A percentile compares a stretch with the other conserved stretches of the same genome.
Evolutionary conservation across 805 yeast species (phyloP).

Genomic region (Komagataella populi): DNA sequence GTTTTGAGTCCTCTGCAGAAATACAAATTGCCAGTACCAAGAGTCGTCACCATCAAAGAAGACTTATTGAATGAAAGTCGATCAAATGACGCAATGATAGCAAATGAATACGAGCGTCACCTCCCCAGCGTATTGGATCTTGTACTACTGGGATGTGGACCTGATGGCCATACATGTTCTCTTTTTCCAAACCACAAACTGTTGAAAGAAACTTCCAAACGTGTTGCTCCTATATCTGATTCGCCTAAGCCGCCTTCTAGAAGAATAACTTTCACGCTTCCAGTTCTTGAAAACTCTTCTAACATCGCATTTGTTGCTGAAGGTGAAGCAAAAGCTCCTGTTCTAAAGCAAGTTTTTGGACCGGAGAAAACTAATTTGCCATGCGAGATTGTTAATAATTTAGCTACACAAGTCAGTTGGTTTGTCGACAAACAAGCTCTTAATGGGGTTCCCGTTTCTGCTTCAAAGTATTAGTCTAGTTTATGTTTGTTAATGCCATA

Average conservation of each 20-base stretch:
- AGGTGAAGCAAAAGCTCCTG: slow-evolving; percentile 71
- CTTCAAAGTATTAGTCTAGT: slow-evolving; percentile 5
- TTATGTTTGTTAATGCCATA: neutral
- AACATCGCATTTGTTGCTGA: slow-evolving; percentile 75
- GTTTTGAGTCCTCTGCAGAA: slow-evolving; percentile 37
- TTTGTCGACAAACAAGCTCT: slow-evolving; percentile 75
- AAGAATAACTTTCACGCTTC: slow-evolving; percentile 81
- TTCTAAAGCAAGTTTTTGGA: slow-evolving; percentile 59
- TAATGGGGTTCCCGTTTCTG: slow-evolving; percentile 31
- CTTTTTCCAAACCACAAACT: slow-evolving; percentile 76
- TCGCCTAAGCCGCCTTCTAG: slow-evolving; percentile 93
- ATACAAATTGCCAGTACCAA: slow-evolving; percentile 33
- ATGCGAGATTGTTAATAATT: slow-evolving; percentile 56
- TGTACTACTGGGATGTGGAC: slow-evolving; percentile 80
- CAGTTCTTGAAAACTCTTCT: slow-evolving; percentile 42
- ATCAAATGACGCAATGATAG: slow-evolving; percentile 38
- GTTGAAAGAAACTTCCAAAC: slow-evolving; percentile 35
- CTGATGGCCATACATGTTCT: slow-evolving; percentile 94
- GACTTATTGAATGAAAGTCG: slow-evolving; percentile 42
- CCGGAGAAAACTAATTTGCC: slow-evolving; percentile 40
- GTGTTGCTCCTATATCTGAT: slow-evolving; percentile 56
- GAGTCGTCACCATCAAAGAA: slow-evolving; percentile 54
- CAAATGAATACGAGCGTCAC: slow-evolving; percentile 44
- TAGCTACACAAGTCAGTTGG: slow-evolving; percentile 55
- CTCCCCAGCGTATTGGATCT: slow-evolving; percentile 52